Evolutionary conservation across 2,329 filamentous ascomycete genomes (phyloP), one percentile per base, ranked within the genome.

Genomic region (Calonectria henricotiae): DNA sequence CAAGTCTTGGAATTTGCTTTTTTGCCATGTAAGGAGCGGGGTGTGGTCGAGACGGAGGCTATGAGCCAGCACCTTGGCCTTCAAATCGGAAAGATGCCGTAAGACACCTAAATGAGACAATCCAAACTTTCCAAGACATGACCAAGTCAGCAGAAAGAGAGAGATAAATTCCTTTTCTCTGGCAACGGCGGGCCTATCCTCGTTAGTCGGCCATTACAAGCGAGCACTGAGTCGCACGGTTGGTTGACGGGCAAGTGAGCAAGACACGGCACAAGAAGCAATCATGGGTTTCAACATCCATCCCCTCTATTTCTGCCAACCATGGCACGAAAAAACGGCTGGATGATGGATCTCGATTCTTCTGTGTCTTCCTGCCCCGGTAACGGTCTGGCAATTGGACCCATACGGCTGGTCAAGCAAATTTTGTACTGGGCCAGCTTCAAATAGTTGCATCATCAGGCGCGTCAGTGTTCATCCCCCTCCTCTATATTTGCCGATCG

Each of bases 201-300:
- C 51, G 20, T 17, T 4, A 1, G 13, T 27, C 35, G 25, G 13
- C 51, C 51, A 39, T 39, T 15, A 7, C 43, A 7, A 23, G 20
- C 43, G 8, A 11, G n/a, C n/a, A 23, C 51, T 37, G 20, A 20
- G 35, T 58, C 23, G 23, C 7, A 39, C 20, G n/a, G 51, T 58
- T 58, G 35, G 35, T 58, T 37, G 51, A 23, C 35, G 20, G 32
- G 51, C 32, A 37, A 55, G 12, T 35, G 32, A 58, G 51, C 37
- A 39, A 58, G 37, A 58, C 51, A 58, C 51, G 51, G 51, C 51
- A 58, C 51, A 39, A 58, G 20, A 39, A 39, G 51, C 51, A 58
- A 15, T 32, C 43, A 46, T 9, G 17, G n/a, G 43, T 46, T 17
- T 46, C 43, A 46, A 46, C 43, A 20, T 20, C 43, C 8, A 11